Base-by-base conservation (phyloP, 1,284 basidiomycete species). In the Marasmius tenuissimus region DNA sequence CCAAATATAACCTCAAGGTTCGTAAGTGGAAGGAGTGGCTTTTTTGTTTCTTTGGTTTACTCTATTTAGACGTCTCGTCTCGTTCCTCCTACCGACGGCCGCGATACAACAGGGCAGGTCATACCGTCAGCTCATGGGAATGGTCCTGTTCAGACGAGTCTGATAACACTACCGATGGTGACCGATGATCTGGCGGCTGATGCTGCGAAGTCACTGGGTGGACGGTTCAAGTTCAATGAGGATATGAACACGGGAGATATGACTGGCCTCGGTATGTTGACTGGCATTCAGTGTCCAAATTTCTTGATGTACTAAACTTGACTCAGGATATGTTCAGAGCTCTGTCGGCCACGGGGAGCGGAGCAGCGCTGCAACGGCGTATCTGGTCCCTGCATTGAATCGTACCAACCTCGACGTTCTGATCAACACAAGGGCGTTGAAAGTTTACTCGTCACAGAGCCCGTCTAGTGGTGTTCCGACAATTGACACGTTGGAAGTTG, bases 191-290 rank as follows among this genome's bases (percentile, higher is more conserved):
- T 27, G 16, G 64, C 70, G 22, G 57, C 66, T 14, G 53, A 65
- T 27, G 60, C 66, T n/a, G 64, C 69, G 10, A 62, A 54, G 22
- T 52, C 63, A 37, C 60, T 68, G 8, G 60, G 60, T 8, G 62
- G 62, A 4, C 67, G 66, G 35, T 71, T 70, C 55, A 58, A 63
- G 3, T 71, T 62, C 63, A 65, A 67, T 48, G 35, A 62, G 12
- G 70, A 71, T 59, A 57, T 69, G 45, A 71, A 71, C 48, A 60
- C 61, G 11, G 70, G 69, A 42, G 53, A 64, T 38, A 58, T 53
- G 11, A 59, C 66, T 51, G 70, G 69, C 3, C 35, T 69, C 38
- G 64, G 70, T 71, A 58, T 12, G 57, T 1, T 18, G n/a, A n/a
- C n/a, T n/a, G 22, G 60, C 49, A 40, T 3, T 45, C 18, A 18